Evolutionary conservation across 1,284 basidiomycete species (phyloP), one percentile per base, ranked within the genome.

Genomic region (Marasmius sp.): DNA sequence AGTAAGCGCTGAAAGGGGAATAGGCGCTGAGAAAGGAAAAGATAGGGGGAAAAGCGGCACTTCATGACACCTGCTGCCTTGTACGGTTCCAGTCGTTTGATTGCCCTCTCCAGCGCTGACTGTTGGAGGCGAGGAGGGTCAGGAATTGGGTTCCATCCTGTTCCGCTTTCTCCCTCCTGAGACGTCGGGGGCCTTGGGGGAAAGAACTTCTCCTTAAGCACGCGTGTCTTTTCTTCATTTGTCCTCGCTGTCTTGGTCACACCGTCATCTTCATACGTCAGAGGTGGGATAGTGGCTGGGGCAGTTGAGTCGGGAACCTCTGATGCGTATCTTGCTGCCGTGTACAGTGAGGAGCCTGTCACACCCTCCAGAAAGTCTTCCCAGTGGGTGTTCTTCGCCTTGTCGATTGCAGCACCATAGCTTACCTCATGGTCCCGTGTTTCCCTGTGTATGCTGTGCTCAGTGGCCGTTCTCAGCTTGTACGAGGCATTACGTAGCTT

Each of bases 341-440:
- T 72, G 74, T 75, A 82, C 0, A 80, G 61, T 6, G 66, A 66
- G 0, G 63, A 50, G 0, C 64, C 64, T 2, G 68, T 64, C 0
- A 72, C 61, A 0, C 69, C 63, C 36, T 76, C 74, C 0, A 80
- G 64, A 69, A 69, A 81, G 0, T 73, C 69, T 1, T 65, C 57
- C 75, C 76, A 78, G 64, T 74, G 72, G n/a, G 76, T 66, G 0
- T 63, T 62, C 56, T 78, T 81, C 0, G 69, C 67, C 6, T 54
- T 47, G 14, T 60, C 27, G 16, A 81, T 74, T n/a, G 56, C 58
- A 20, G 74, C 62, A 0, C 59, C 56, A 58, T 79, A 80, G 8
- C 53, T 36, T 54, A 74, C 10, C 12, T 75, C 3, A 66, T 38
- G 9, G 27, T 57, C 7, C 43, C 18, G 1, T 65, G 50, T 57